Conservation (phyloP, 192 early-diverging fungal species). For the Linnemannia schmuckeri region DNA sequence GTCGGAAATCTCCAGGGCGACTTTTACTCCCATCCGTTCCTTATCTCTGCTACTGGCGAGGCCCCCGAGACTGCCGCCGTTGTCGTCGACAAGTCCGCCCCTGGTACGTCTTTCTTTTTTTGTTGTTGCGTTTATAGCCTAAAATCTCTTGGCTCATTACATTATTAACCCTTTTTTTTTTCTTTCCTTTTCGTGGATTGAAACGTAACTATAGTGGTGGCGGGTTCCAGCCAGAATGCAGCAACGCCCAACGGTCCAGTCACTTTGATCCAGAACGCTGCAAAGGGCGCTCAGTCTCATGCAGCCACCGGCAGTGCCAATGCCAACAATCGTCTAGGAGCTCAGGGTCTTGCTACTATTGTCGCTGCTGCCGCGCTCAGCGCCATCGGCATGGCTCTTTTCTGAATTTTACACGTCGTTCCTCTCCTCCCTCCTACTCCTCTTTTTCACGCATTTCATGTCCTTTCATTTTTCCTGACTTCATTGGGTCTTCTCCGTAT, state of each 20-base stretch:
- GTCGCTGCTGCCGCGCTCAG: not conserved
- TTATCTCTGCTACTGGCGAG: constrained; percentile 15
- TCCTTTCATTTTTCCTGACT: not conserved
- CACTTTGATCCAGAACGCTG: constrained; percentile 26
- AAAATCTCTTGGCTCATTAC: not conserved
- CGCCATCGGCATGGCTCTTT: not conserved
- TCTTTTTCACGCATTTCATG: not conserved
- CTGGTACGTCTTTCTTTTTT: not conserved
- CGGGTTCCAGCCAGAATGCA: constrained; percentile 2
- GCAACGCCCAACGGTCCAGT: constrained; percentile 25
- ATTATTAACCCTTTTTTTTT: not conserved
- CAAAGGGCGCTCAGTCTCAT: constrained; percentile 20
- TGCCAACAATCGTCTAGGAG: not conserved
- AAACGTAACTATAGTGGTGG: not conserved
- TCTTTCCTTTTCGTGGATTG: not conserved
- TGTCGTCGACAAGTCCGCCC: constrained; percentile 9
- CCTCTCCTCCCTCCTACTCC: not conserved
- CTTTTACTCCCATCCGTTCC: constrained; percentile 33
- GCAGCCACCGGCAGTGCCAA: not conserved
- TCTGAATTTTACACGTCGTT: not conserved
- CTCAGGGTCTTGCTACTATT: not conserved
- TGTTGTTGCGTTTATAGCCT: not conserved
- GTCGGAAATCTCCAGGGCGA: not conserved
- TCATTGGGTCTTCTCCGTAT: not conserved
- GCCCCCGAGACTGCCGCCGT: not conserved